A percentile compares a stretch with the other conserved stretches of the same genome.
These are phyloP conservation scores for Aureococcus anophagefferens DNA, from an alignment of 108 stramenopile genomes.

Conservation along the genomic window DNA sequence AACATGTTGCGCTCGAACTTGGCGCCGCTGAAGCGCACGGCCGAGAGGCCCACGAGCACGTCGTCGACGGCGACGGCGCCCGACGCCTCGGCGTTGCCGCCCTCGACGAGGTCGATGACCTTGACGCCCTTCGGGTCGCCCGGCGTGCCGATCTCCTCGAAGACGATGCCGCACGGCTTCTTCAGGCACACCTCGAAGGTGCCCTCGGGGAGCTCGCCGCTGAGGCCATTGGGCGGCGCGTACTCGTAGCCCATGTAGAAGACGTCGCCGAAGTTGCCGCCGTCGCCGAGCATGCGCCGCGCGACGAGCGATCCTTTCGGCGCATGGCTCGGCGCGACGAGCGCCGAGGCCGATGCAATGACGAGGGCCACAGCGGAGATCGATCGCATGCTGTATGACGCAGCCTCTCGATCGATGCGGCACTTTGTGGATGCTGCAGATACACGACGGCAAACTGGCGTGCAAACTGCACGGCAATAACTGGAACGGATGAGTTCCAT, in stretches of 20 bases:
- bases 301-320: too few relatives aligned
- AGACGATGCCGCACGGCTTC: conserved; percentile 67
- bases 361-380: too few relatives aligned
- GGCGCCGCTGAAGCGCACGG: conserved; percentile 61
- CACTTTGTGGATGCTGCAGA: too few relatives aligned
- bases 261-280: not conserved
- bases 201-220: conserved; percentile 41
- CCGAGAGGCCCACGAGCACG: conserved; percentile 59
- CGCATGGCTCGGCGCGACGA: too few relatives aligned
- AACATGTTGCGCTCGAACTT: conserved; percentile 55
- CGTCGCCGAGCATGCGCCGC: too few relatives aligned
- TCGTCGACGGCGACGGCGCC: conserved; percentile 55
- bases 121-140: conserved; percentile 25
- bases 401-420: too few relatives aligned
- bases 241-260: not conserved
- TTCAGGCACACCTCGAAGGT: conserved; percentile 60
- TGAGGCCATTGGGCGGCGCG: not conserved
- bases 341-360: too few relatives aligned
- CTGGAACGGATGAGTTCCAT: too few relatives aligned
- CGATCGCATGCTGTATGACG: too few relatives aligned
- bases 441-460: too few relatives aligned
- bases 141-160: conserved; percentile 61
- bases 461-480: too few relatives aligned
- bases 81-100: conserved; percentile 55
- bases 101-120: conserved; percentile 66